Percentiles rank a stretch among this genome's conserved stretches.
Evolutionary conservation across 2,329 filamentous ascomycete species (phyloP).

Genomic region (Fusarium redolens): DNA sequence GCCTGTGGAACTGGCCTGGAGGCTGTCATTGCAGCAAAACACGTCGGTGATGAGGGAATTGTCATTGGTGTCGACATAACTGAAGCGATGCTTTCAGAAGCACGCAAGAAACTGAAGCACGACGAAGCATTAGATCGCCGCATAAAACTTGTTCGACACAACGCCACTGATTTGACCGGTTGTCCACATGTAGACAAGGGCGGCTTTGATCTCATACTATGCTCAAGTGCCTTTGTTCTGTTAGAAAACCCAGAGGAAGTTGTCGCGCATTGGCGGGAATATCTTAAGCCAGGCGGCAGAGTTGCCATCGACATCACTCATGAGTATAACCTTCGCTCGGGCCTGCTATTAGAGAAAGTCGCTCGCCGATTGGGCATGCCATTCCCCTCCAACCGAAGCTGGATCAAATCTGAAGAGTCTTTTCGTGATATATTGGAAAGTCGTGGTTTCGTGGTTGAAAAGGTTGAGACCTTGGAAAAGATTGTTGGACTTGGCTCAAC

Average conservation of each 20-base stretch:
- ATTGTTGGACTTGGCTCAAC: constrained; percentile 37
- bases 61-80: constrained; percentile 50
- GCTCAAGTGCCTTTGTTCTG: constrained; percentile 51
- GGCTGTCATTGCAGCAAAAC: constrained; percentile 44
- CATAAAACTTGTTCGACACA: constrained; percentile 44
- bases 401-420: constrained; percentile 46
- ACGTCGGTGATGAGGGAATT: constrained; percentile 41
- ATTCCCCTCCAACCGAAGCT: constrained; percentile 46
- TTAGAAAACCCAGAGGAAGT: constrained; percentile 43
- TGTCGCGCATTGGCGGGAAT: constrained; percentile 46
- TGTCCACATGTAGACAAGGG: constrained; percentile 33
- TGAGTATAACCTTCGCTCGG: constrained; percentile 44
- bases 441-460: constrained; percentile 46
- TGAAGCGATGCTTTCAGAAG: constrained; percentile 47
- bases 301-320: constrained; percentile 51
- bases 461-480: constrained; percentile 42
- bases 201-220: constrained; percentile 49
- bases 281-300: constrained; percentile 43
- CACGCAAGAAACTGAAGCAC: constrained; percentile 37
- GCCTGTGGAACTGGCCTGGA: constrained; percentile 52
- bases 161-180: constrained; percentile 43
- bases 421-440: constrained; percentile 45
- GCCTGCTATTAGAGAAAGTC: constrained; percentile 44
- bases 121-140: constrained; percentile 27
- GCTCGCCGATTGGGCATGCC: constrained; percentile 37